Evolutionary conservation across 2,329 filamentous ascomycete genomes (phyloP).

Genomic region (Exophiala aquamarina): DNA sequence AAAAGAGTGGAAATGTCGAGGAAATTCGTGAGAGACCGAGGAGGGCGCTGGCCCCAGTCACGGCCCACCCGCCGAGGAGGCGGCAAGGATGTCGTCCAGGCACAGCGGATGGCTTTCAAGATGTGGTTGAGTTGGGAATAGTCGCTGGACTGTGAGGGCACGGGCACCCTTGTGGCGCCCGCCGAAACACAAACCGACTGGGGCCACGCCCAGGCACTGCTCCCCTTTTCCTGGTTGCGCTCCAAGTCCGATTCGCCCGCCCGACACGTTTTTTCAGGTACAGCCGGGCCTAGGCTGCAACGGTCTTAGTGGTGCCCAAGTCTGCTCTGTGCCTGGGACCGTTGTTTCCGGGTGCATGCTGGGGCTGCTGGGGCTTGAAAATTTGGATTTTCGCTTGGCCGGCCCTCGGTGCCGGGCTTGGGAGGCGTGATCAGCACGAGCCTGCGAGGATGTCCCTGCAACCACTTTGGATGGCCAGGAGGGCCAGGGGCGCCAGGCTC

Average conservation of each 20-base stretch:
- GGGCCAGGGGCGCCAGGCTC: no score
- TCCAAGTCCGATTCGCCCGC: constrained; percentile 12
- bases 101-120: not conserved
- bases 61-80: not conserved
- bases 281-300: constrained; percentile 13
- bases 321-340: constrained; percentile 9
- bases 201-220: not conserved
- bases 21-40: constrained; percentile 20
- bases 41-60: constrained; percentile 1
- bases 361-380: not conserved
- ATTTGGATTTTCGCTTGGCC: not conserved
- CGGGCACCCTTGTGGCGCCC: not conserved
- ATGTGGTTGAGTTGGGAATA: not conserved
- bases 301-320: constrained; percentile 16
- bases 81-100: no score
- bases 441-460: no score
- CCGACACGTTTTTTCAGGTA: constrained; percentile 19
- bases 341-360: not conserved
- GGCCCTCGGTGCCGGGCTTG: not conserved
- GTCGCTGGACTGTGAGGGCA: not conserved
- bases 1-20: constrained; percentile 4
- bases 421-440: no score
- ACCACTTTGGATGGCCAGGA: no score
- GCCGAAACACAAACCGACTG: constrained; percentile 3
- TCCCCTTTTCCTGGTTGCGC: not conserved